Percentiles rank a stretch among this genome's conserved stretches.
Conservation (phyloP, 2,329 filamentous ascomycete genomes). For the Macrophomina pseudophaseolina region DNA sequence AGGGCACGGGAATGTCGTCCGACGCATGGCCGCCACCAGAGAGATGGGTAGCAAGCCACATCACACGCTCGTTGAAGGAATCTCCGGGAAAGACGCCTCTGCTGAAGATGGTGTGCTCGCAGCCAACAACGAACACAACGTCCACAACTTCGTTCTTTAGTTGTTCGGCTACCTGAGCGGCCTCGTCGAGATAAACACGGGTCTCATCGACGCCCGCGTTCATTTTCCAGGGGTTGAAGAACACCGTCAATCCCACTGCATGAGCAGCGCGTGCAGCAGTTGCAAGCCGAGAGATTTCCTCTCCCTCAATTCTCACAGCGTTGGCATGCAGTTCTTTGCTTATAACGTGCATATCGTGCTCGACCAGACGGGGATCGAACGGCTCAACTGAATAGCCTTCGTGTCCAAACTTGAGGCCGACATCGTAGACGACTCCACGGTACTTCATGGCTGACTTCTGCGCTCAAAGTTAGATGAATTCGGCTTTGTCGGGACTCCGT, state of each 20-base stretch:
- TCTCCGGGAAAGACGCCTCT: background rate
- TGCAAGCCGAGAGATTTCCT: background rate
- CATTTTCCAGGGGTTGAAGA: constrained; percentile 3
- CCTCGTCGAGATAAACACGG: background rate
- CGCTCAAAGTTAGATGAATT: background rate
- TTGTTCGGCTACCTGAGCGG: background rate
- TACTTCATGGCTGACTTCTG: background rate
- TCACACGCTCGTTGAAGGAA: background rate
- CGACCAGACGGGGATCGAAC: background rate
- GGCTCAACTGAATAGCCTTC: background rate
- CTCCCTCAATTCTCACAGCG: background rate
- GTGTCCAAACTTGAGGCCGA: background rate
- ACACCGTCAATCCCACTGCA: background rate
- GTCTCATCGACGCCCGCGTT: background rate
- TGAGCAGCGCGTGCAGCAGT: background rate
- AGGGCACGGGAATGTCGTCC: background rate
- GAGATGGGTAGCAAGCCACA: background rate
- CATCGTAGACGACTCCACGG: background rate
- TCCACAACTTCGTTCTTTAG: background rate
- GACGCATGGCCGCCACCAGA: background rate
- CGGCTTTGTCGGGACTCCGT: background rate
- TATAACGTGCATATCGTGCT: background rate
- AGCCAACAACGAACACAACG: background rate
- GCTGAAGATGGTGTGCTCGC: background rate
- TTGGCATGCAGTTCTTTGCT: background rate